phyloP scores from a whole-genome alignment of 805 yeast genomes.

The Teunomyces atbi region DNA sequence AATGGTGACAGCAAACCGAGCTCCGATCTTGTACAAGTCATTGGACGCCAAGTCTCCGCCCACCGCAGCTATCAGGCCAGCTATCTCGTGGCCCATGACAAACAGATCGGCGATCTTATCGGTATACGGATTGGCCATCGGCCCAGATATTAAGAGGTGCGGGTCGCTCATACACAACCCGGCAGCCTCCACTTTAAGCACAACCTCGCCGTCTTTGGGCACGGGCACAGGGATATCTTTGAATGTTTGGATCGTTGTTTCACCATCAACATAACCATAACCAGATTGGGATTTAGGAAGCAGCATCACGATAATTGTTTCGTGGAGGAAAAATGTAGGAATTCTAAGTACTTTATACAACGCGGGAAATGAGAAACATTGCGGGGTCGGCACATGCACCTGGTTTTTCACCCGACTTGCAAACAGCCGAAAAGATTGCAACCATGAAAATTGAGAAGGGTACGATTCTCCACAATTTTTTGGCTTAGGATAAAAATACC shows the following conservation, averaged over 20 bases:
- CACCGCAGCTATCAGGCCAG: slow-evolving; percentile 34
- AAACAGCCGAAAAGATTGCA: no score
- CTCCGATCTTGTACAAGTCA: slow-evolving; percentile 26
- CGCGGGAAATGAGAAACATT: background rate
- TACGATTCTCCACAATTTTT: no score
- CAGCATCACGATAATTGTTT: background rate
- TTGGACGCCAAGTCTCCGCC: slow-evolving; percentile 25
- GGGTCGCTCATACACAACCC: slow-evolving; percentile 46
- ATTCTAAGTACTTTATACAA: background rate
- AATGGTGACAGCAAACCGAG: slow-evolving; percentile 30
- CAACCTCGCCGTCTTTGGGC: slow-evolving; percentile 29
- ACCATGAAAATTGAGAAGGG: no score
- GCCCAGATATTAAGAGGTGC: slow-evolving; percentile 27
- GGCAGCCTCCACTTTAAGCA: slow-evolving; percentile 41
- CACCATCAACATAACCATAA: slow-evolving; percentile 34
- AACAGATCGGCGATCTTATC: slow-evolving; percentile 17
- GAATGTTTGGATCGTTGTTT: slow-evolving; percentile 22
- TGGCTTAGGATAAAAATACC: background rate
- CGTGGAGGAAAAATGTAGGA: background rate
- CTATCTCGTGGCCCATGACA: slow-evolving; percentile 47
- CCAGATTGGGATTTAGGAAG: slow-evolving; percentile 11
- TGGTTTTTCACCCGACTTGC: no score
- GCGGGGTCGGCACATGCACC: slow-evolving; percentile 1
- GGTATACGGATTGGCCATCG: slow-evolving; percentile 7
- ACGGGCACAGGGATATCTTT: slow-evolving; percentile 27